Conservation (phyloP, 78 protist species). For the Tieghemostelium lacteum region DNA sequence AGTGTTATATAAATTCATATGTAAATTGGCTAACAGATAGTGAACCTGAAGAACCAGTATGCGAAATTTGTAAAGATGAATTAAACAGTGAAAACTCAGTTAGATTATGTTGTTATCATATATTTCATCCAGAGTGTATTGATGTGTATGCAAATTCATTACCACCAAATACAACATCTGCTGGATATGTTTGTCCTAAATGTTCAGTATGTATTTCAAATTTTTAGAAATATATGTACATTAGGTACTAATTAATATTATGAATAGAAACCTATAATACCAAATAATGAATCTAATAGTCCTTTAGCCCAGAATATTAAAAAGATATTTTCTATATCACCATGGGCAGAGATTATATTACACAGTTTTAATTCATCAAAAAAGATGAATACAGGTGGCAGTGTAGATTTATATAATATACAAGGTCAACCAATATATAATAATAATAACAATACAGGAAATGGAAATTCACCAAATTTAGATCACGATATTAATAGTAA, state of each 20-base stretch:
- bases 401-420: not conserved
- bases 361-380: no score
- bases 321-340: slow-evolving; percentile 14
- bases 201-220: slow-evolving; percentile 18
- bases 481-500: not conserved
- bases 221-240: not conserved
- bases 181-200: slow-evolving; percentile 52
- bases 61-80: slow-evolving; percentile 64
- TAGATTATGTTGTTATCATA: slow-evolving; percentile 59
- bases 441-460: not conserved
- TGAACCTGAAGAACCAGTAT: slow-evolving; percentile 57
- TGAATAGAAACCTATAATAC: slow-evolving; percentile 41
- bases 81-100: slow-evolving; percentile 23
- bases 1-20: slow-evolving; percentile 73
- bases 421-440: not conserved
- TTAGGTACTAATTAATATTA: no score
- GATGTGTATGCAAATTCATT: slow-evolving; percentile 71
- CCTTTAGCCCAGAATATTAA: slow-evolving; percentile 26
- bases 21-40: slow-evolving; percentile 71
- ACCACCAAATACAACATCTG: slow-evolving; percentile 17
- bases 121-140: slow-evolving; percentile 78
- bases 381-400: no score
- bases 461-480: not conserved
- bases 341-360: slow-evolving; percentile 33
- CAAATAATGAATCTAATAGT: slow-evolving; percentile 15